phyloP scores from a whole-genome alignment of 495 filamentous ascomycete species.

The Darksidea phi region DNA sequence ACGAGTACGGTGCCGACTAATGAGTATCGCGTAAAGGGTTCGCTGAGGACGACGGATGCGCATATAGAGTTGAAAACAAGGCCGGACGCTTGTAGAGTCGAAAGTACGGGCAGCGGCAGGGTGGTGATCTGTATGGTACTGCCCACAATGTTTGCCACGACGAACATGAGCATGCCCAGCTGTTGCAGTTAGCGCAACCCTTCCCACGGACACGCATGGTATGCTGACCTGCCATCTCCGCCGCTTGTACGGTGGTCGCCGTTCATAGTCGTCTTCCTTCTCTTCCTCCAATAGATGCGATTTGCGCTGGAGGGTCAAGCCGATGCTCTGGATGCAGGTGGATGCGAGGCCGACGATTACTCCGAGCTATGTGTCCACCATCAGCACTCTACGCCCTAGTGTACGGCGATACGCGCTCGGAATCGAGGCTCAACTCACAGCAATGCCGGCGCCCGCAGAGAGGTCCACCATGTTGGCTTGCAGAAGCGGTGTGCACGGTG shows the following conservation, averaged over 20 bases:
- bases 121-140: constrained; percentile 98
- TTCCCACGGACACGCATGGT: background rate
- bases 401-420: too few species aligned
- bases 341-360: constrained; percentile 90
- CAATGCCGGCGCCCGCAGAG: constrained; percentile 82
- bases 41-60: constrained; percentile 86
- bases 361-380: constrained; percentile 61
- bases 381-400: too few species aligned
- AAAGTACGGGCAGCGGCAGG: constrained; percentile 89
- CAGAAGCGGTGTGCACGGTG: constrained; percentile 14
- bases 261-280: constrained; percentile 73
- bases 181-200: constrained; percentile 33
- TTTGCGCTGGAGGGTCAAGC: constrained; percentile 97
- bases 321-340: constrained; percentile 89
- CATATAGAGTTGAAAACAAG: constrained; percentile 98
- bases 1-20: constrained; percentile 86
- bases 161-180: constrained; percentile 95
- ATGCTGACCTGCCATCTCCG: constrained; percentile 81
- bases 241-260: constrained; percentile 83
- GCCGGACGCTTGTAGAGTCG: constrained; percentile 91
- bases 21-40: constrained; percentile 91
- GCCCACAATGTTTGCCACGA: constrained; percentile 88
- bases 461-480: constrained; percentile 80
- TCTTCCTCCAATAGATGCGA: constrained; percentile 97
- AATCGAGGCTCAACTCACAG: constrained; percentile 56